Evolutionary conservation across 371 early-diverging fungal species (phyloP).

Genomic region (Mortierella polycephala): DNA sequence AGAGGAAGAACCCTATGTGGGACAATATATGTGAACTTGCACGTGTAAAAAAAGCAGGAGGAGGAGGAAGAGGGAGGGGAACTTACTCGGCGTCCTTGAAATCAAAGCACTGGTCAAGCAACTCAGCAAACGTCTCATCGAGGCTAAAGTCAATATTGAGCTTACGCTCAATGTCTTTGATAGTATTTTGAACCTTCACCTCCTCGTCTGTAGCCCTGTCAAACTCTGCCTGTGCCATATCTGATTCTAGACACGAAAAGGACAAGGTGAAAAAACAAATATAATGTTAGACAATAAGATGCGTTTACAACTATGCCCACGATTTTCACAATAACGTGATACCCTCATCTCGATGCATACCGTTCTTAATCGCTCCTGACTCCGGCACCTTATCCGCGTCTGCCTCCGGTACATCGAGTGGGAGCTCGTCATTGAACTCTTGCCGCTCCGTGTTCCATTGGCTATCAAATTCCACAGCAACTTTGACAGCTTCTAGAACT

Average conservation of each 20-base stretch:
- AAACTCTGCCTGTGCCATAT: constrained; percentile 52
- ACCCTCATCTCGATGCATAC: constrained; percentile 3
- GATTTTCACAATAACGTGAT: background rate
- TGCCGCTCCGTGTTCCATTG: constrained; percentile 17
- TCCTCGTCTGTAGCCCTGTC: constrained; percentile 58
- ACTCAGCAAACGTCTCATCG: constrained; percentile 67
- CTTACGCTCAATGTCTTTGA: constrained; percentile 57
- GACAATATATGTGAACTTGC: too few relatives aligned
- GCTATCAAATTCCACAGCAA: constrained; percentile 22
- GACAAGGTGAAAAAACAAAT: background rate
- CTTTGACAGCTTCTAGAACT: constrained; percentile 35
- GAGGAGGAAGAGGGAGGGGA: background rate
- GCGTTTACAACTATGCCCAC: too few relatives aligned
- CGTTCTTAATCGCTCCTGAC: constrained; percentile 23
- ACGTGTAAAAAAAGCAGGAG: background rate
- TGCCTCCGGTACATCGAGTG: constrained; percentile 27
- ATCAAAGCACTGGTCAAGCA: constrained; percentile 77
- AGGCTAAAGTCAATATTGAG: constrained; percentile 70
- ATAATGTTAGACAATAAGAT: background rate
- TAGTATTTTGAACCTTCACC: constrained; percentile 44
- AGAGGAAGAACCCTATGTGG: background rate
- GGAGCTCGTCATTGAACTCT: constrained; percentile 29
- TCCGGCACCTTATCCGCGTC: constrained; percentile 22
- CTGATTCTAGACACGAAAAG: constrained; percentile 48
- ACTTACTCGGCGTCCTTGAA: constrained; percentile 81